A percentile compares a stretch with the other conserved stretches of the same genome.
Evolutionary conservation across 495 filamentous ascomycete genomes (phyloP).

Genomic region (Bombardia bombarda): DNA sequence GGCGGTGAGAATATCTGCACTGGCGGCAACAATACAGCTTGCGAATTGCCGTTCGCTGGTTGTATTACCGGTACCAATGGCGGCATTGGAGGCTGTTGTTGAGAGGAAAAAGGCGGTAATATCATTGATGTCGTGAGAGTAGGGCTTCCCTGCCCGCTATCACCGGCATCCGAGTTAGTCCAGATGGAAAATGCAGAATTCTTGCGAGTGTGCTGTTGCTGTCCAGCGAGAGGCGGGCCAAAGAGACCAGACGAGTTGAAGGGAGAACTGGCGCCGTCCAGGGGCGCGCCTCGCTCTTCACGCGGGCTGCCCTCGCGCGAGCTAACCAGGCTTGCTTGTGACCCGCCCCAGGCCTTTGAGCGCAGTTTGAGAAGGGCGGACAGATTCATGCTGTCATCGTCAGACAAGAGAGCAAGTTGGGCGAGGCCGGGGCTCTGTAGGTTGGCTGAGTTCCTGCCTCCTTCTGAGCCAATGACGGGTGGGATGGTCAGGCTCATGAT

Average conservation of each 20-base stretch:
- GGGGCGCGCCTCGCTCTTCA: conserved; percentile 23
- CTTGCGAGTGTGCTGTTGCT: conserved; percentile 22
- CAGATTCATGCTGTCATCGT: conserved; percentile 57
- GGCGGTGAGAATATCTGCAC: too few relatives aligned
- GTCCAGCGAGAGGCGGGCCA: not conserved
- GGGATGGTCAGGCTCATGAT: conserved; percentile 66
- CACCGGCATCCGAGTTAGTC: conserved; percentile 27
- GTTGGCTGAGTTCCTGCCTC: conserved; percentile 9
- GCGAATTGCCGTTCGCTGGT: too few relatives aligned
- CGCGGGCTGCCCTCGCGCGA: conserved; percentile 50
- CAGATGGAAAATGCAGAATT: conserved; percentile 34
- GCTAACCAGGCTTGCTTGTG: conserved; percentile 61
- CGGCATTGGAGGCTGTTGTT: not conserved
- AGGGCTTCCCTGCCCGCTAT: conserved; percentile 28
- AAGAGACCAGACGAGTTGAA: not conserved
- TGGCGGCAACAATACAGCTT: too few relatives aligned
- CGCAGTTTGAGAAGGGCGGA: conserved; percentile 64
- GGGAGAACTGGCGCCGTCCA: conserved; percentile 17
- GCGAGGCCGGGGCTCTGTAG: conserved; percentile 54
- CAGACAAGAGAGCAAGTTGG: conserved; percentile 64
- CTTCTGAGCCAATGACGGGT: conserved; percentile 33
- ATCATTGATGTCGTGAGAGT: conserved; percentile 26
- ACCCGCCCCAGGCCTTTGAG: conserved; percentile 71
- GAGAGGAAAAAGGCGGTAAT: not conserved
- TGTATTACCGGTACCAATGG: not conserved